Evolutionary conservation across 306 rosid genomes (phyloP), one percentile per base, ranked within the genome.

Genomic region (Crotalaria pallida): DNA sequence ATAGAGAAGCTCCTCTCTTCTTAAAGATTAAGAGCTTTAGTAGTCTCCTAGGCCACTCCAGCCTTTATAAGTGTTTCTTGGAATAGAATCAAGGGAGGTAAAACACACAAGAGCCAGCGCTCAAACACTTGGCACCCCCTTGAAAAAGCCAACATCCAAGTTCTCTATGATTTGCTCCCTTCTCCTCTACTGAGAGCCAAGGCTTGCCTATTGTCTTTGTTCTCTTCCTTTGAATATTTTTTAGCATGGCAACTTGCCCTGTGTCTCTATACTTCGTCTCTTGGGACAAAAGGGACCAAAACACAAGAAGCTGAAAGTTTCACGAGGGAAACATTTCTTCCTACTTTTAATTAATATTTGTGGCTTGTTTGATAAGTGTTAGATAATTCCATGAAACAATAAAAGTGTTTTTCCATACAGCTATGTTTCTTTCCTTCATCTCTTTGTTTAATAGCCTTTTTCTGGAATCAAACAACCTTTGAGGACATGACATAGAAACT

Each of bases 401-500:
- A 38, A 10, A 2, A 40, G 53, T 36, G n/a, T n/a, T n/a, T n/a
- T n/a, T n/a, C 19, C 51, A 19, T 68, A 23, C 16, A 69, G 38
- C 9, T 53, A 6, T 34, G 33, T 34, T 51, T 67, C 60, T 21
- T 38, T 51, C 36, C 11, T 49, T 33, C 12, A 24, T 53, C 24
- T 52, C n/a, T 1, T 41, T 63, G 22, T 44, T 65, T 26, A 47
- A n/a, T 16, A 44, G 23, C 55, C 58, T 47, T 34, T 16, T 33
- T 59, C 8, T 22, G 21, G 61, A 61, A 72, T 48, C 51, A 67
- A 44, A 18, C 31, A 19, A 26, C 59, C 76, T 58, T 71, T 33
- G n/a, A 8, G 26, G 18, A 64, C 55, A 12, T 15, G 44, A 36
- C 53, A 73, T 62, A 51, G 58, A 38, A 53, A 43, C 47, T 29